These are phyloP conservation scores for Phytophthora macrochlamydospora DNA, from an alignment of 352 stramenopile species.

Conservation along the genomic window DNA sequence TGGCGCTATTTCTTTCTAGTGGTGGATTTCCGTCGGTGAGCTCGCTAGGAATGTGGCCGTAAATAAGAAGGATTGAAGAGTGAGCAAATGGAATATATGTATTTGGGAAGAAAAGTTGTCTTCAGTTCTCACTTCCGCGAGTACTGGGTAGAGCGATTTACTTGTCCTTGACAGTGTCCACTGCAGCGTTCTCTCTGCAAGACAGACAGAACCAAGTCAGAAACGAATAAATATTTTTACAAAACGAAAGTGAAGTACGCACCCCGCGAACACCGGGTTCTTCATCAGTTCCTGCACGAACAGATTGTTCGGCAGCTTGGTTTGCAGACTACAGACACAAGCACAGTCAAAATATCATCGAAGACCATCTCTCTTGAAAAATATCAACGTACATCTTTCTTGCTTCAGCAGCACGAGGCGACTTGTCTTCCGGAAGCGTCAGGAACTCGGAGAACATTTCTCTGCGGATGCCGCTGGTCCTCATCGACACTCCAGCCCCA, in stretches of 20 bases:
- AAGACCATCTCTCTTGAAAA: not conserved
- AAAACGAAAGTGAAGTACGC: not conserved
- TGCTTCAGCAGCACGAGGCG: conserved; percentile 12
- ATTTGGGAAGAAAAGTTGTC: too few relatives aligned
- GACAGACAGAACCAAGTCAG: not conserved
- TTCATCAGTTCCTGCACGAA: conserved; percentile 30
- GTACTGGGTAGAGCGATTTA: not conserved
- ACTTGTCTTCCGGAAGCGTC: conserved; percentile 16
- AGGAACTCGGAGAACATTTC: conserved; percentile 19
- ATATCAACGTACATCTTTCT: conserved; percentile 16
- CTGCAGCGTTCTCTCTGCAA: not conserved
- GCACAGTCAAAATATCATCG: not conserved
- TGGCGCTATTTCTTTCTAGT: conserved; percentile 35
- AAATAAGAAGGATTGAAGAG: not conserved
- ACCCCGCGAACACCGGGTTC: conserved; percentile 10
- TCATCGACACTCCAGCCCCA: conserved; percentile 15
- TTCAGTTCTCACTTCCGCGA: too few relatives aligned
- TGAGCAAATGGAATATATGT: not conserved
- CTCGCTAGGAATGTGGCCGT: conserved; percentile 32
- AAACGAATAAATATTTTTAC: not conserved
- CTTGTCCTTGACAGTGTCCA: conserved; percentile 21
- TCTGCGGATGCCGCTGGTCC: conserved; percentile 11
- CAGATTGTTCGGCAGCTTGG: conserved; percentile 21
- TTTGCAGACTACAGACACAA: conserved; percentile 19
- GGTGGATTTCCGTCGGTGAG: conserved; percentile 28